phyloP scores from a whole-genome alignment of 2,329 filamentous ascomycete genomes.

The Stemphylium beticola region DNA sequence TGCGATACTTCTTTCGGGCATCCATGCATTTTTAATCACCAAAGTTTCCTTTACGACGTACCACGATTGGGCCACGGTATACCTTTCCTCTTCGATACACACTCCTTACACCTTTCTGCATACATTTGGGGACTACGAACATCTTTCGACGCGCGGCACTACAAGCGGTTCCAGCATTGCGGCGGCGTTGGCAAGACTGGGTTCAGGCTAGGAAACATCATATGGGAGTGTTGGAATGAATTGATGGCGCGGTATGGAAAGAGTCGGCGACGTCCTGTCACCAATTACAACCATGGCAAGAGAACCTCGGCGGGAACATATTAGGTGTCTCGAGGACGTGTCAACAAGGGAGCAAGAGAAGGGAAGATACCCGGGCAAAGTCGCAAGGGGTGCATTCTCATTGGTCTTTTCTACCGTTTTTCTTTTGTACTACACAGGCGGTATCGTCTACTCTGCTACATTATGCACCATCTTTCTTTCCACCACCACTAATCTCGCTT shows the following conservation, averaged over 20 bases:
- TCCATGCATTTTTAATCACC: conserved; percentile 39
- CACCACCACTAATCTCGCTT: background rate
- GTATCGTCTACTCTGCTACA: background rate
- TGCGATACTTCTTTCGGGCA: conserved; percentile 21
- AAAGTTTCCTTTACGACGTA: conserved; percentile 35
- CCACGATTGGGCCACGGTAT: conserved; percentile 37
- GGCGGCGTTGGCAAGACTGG: conserved; percentile 32
- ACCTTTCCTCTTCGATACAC: conserved; percentile 30
- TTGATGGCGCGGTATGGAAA: conserved; percentile 19
- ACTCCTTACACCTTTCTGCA: conserved; percentile 22
- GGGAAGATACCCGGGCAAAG: conserved; percentile 15
- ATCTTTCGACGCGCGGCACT: conserved; percentile 9
- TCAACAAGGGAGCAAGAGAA: conserved; percentile 12
- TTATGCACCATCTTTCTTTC: conserved; percentile 6
- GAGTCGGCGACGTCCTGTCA: conserved; percentile 14
- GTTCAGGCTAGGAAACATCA: conserved; percentile 23
- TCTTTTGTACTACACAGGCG: conserved; percentile 13
- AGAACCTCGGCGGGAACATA: background rate
- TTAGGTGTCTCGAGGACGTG: conserved; percentile 5
- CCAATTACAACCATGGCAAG: background rate
- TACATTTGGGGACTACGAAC: conserved; percentile 9
- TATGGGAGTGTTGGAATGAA: conserved; percentile 17
- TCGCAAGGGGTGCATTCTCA: conserved; percentile 9
- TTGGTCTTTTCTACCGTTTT: conserved; percentile 3
- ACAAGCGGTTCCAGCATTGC: conserved; percentile 17